Conservation (phyloP, 345 rosid species). For the Euphorbia tirucalli region DNA sequence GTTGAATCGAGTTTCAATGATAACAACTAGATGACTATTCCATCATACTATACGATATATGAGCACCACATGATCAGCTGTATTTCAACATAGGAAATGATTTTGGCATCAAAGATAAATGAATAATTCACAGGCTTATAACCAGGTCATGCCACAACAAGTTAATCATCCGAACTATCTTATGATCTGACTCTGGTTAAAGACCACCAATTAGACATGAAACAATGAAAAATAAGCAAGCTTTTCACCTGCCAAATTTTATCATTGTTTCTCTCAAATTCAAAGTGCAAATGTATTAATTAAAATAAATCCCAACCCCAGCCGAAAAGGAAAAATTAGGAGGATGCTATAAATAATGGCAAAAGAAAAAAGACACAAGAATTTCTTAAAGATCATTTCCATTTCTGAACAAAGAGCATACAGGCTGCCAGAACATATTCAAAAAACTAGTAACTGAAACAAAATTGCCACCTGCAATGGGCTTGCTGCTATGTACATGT, state of each 20-base stretch:
- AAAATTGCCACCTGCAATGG: conserved; percentile 41
- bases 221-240: not conserved
- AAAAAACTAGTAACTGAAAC: conserved; percentile 21
- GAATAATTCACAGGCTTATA: not conserved
- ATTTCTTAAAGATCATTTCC: conserved; percentile 16
- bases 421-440: conserved; percentile 15
- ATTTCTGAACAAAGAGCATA: conserved; percentile 20
- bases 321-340: not conserved
- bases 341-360: not conserved
- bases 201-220: not conserved
- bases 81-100: not conserved
- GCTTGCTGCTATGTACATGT: conserved; percentile 21
- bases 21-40: too few species aligned
- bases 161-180: not conserved
- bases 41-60: too few species aligned
- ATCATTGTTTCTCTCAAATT: not conserved
- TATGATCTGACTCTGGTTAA: not conserved
- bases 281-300: not conserved
- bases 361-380: not conserved
- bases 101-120: not conserved
- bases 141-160: not conserved
- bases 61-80: too few species aligned
- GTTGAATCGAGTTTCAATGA: too few species aligned
- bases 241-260: conserved; percentile 9
- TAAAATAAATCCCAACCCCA: too few species aligned